A percentile compares a stretch with the other conserved stretches of the same genome.
These are phyloP conservation scores for Dissophora globulifera DNA, from an alignment of 192 early-diverging fungal genomes.

Conservation along the genomic window DNA sequence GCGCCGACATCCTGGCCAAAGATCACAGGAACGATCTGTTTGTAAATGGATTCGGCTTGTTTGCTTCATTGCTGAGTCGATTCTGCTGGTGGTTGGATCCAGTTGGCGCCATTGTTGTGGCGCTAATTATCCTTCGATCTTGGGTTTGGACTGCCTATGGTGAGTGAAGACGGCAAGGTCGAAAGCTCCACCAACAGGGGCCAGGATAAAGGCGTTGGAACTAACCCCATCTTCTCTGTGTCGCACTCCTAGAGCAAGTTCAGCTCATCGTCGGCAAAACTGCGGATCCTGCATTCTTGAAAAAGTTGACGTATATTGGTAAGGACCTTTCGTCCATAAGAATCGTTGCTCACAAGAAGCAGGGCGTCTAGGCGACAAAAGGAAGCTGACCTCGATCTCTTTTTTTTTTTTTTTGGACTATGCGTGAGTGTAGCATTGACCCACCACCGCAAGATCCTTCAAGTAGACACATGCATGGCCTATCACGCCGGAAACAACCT, in stretches of 20 bases:
- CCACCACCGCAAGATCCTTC: slow-evolving; percentile 72
- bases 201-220: not conserved
- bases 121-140: slow-evolving; percentile 73
- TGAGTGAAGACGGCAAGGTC: slow-evolving; percentile 16
- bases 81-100: slow-evolving; percentile 80
- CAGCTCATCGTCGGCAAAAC: slow-evolving; percentile 84
- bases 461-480: slow-evolving; percentile 84
- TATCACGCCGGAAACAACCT: slow-evolving; percentile 90
- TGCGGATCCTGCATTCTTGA: slow-evolving; percentile 82
- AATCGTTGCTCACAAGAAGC: too few relatives aligned
- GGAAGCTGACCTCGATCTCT: slow-evolving; percentile 2
- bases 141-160: slow-evolving; percentile 73
- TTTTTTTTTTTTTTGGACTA: slow-evolving; percentile 6
- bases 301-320: slow-evolving; percentile 86
- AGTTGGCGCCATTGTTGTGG: slow-evolving; percentile 73
- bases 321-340: not conserved
- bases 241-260: slow-evolving; percentile 65
- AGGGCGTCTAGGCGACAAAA: too few relatives aligned
- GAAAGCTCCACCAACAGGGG: not conserved
- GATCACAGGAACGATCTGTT: slow-evolving; percentile 84
- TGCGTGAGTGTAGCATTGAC: slow-evolving; percentile 66
- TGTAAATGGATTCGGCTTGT: slow-evolving; percentile 76
- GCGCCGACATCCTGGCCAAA: slow-evolving; percentile 70
- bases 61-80: slow-evolving; percentile 70
- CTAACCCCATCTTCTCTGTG: not conserved